phyloP scores from a whole-genome alignment of 805 yeast genomes.

The Kregervanrija pseudodelftensis region DNA sequence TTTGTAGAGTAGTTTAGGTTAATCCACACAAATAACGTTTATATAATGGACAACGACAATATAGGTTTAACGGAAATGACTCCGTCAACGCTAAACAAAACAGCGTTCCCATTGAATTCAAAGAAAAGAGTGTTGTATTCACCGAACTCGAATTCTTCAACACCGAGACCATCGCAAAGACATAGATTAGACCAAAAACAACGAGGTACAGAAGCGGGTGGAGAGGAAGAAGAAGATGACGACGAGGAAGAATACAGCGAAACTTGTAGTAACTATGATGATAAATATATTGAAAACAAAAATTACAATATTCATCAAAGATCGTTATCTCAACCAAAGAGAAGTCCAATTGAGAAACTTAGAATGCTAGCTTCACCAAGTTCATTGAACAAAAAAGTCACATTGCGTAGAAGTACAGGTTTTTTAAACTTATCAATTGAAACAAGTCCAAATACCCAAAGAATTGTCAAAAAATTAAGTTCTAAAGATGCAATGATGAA shows the following conservation, averaged over 20 bases:
- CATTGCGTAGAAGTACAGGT: conserved; percentile 46
- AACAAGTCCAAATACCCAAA: conserved; percentile 23
- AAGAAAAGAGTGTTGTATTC: conserved; percentile 23
- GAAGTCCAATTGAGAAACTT: too few species aligned
- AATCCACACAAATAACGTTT: too few species aligned
- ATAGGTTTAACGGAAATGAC: conserved; percentile 11
- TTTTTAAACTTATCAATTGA: conserved; percentile 42
- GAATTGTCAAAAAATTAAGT: conserved; percentile 21
- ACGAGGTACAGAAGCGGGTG: not conserved
- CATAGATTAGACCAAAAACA: not conserved
- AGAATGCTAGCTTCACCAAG: not conserved
- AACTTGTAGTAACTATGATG: too few species aligned
- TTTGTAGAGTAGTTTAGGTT: too few species aligned
- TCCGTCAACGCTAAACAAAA: conserved; percentile 18
- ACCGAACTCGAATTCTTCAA: conserved; percentile 15
- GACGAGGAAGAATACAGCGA: too few species aligned
- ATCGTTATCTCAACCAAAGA: too few species aligned
- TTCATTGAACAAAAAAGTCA: conserved; percentile 19
- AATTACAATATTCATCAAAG: too few species aligned
- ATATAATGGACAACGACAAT: too few species aligned
- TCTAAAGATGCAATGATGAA: conserved; percentile 23
- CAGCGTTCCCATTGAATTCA: conserved; percentile 24
- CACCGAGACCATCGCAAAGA: conserved; percentile 12
- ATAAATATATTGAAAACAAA: too few species aligned
- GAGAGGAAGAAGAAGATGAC: not conserved